Conservation (phyloP, 192 early-diverging fungal species). For the Endogone sp. region DNA sequence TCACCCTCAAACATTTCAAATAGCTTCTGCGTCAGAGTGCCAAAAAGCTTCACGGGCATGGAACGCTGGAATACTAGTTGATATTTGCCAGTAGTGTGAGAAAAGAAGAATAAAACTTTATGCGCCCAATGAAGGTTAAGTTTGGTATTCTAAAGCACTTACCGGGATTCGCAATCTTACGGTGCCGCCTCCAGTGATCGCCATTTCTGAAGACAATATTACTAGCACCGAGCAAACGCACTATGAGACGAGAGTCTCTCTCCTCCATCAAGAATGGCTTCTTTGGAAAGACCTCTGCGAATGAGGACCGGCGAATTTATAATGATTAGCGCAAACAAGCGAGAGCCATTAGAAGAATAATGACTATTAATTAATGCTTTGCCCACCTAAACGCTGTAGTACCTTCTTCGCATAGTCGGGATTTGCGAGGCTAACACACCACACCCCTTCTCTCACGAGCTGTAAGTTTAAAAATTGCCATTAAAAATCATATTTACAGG, state of each 20-base stretch:
- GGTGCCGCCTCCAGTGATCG: conserved; percentile 7
- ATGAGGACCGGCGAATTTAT: not conserved
- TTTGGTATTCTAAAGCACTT: conserved; percentile 1
- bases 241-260: not conserved
- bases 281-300: not conserved
- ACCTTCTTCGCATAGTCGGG: not conserved
- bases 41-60: not conserved
- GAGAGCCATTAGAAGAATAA: not conserved
- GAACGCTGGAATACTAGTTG: not conserved
- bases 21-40: not conserved
- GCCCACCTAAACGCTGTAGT: not conserved
- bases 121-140: not conserved
- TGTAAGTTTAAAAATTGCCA: not conserved
- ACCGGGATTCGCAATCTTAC: conserved; percentile 10
- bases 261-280: not conserved
- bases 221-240: not conserved
- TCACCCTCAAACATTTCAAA: not conserved
- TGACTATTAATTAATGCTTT: not conserved
- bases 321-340: no score
- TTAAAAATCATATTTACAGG: no score
- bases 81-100: not conserved
- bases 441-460: not conserved
- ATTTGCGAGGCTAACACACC: not conserved
- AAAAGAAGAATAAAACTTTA: not conserved
- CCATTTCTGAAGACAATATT: not conserved